Evolutionary conservation across 2,329 filamentous ascomycete genomes (phyloP), one percentile per base, ranked within the genome.

Genomic region (Coniochaeta ligniaria): DNA sequence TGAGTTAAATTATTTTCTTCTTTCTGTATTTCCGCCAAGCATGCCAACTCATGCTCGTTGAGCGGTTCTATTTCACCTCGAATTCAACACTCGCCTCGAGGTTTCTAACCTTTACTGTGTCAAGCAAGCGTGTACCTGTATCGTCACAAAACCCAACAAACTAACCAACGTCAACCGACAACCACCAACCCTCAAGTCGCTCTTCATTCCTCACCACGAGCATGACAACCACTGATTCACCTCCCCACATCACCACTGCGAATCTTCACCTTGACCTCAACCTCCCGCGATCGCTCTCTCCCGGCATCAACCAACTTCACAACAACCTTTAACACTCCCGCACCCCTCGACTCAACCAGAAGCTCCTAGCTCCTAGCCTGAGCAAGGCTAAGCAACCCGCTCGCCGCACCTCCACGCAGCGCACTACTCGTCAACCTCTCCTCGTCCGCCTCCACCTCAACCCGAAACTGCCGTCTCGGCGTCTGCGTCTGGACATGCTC

Each of bases 321-420:
- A 24, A 20, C 43, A 47, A 17, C 47, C 7, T 20, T 47, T 20
- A 47, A 11, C n/a, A 2, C 16, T 9, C 22, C 43, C 4, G 2
- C 8, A 2, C 4, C 43, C 20, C 43, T 47, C 3, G 24, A 31
- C 26, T 52, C 47, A 31, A 26, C 22, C 11, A 52, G 47, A 11
- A 60, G 59, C 55, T 54, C 61, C 63, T 66, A 73, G 55, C 69
- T 67, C 60, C 72, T 70, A 24, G 75, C 72, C 57, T 52, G 22
- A 26, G 47, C 47, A 31, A 72, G 62, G 41, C 69, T 68, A 28
- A 85, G 70, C 65, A 87, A 67, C 8, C 80, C 83, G 66, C 78
- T 80, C 14, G 78, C 82, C 9, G 82, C 82, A 52, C 77, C 74
- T 4, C 77, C 81, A 61, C 77, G 77, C 41, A 79, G 73, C 20